Conservation (phyloP, 2,329 filamentous ascomycete genomes). For the Neofusicoccum sp. region DNA sequence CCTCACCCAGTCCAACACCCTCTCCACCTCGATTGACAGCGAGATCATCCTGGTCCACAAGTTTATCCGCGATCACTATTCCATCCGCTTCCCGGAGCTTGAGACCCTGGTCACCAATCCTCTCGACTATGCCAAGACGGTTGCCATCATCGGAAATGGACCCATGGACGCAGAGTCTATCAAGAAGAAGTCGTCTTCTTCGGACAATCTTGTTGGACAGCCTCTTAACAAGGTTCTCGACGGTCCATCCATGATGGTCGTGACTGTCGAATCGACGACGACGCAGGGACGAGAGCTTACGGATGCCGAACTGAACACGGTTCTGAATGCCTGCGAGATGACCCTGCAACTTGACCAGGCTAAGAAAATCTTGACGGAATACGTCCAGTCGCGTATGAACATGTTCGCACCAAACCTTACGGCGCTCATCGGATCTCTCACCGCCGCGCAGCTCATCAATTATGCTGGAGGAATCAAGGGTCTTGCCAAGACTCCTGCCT, state of each 20-base stretch:
- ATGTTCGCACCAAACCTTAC: conserved; percentile 94
- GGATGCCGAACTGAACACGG: conserved; percentile 69
- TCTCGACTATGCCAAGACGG: conserved; percentile 91
- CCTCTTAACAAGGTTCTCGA: conserved; percentile 80
- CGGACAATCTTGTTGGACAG: conserved; percentile 73
- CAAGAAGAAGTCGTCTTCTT: conserved; percentile 71
- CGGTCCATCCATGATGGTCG: conserved; percentile 89
- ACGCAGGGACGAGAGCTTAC: conserved; percentile 78
- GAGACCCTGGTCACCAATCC: conserved; percentile 88
- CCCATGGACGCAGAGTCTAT: conserved; percentile 74
- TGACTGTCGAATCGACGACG: conserved; percentile 90
- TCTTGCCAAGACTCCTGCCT: conserved; percentile 87
- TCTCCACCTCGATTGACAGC: conserved; percentile 89
- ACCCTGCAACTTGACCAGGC: conserved; percentile 82
- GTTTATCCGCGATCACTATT: conserved; percentile 94
- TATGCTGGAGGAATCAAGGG: conserved; percentile 85
- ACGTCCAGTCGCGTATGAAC: conserved; percentile 95
- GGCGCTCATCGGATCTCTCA: conserved; percentile 83
- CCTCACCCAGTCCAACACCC: conserved; percentile 80
- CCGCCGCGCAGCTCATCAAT: conserved; percentile 94
- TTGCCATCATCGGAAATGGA: conserved; percentile 88
- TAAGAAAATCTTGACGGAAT: conserved; percentile 83
- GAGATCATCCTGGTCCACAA: conserved; percentile 94
- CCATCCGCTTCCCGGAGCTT: conserved; percentile 86
- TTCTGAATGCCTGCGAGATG: conserved; percentile 80